Conservation (phyloP, 1,139 yeast genomes). For the Protomyces inundatus region DNA sequence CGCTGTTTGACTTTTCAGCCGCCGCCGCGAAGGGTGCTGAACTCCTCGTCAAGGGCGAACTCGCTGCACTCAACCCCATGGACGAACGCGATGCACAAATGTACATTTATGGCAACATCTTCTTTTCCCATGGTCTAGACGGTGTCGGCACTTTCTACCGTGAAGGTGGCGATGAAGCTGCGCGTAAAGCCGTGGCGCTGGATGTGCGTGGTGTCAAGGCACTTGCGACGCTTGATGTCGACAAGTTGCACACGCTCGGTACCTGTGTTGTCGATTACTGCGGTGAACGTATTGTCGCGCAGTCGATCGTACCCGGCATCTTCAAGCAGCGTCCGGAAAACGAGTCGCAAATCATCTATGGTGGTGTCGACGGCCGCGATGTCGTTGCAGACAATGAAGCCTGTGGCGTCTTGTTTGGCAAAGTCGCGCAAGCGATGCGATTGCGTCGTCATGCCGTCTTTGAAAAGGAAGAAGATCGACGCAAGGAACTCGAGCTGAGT, state of each 20-base stretch:
- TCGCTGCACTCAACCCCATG: slow-evolving; percentile 72
- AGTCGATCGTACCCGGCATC: slow-evolving; percentile 97
- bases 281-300: slow-evolving; percentile 84
- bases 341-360: slow-evolving; percentile 61
- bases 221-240: slow-evolving; percentile 61
- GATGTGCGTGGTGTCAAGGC: slow-evolving; percentile 69
- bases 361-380: slow-evolving; percentile 60
- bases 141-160: slow-evolving; percentile 60
- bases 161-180: slow-evolving; percentile 80
- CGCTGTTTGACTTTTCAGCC: slow-evolving; percentile 70
- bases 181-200: slow-evolving; percentile 71
- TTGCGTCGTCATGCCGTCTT: slow-evolving; percentile 61
- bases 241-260: slow-evolving; percentile 63
- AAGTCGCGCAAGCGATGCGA: slow-evolving; percentile 71
- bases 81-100: slow-evolving; percentile 59
- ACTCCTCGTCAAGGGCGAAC: slow-evolving; percentile 65
- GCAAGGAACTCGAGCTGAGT: slow-evolving; percentile 55
- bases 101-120: slow-evolving; percentile 73
- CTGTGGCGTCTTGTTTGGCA: slow-evolving; percentile 52
- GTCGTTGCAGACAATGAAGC: slow-evolving; percentile 47
- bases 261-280: slow-evolving; percentile 82
- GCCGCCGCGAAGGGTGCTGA: slow-evolving; percentile 78
- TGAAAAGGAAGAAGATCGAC: slow-evolving; percentile 41
- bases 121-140: slow-evolving; percentile 76
- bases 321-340: slow-evolving; percentile 50